phyloP scores from a whole-genome alignment of 2,329 filamentous ascomycete genomes.

The Aurifilum marmelostoma region DNA sequence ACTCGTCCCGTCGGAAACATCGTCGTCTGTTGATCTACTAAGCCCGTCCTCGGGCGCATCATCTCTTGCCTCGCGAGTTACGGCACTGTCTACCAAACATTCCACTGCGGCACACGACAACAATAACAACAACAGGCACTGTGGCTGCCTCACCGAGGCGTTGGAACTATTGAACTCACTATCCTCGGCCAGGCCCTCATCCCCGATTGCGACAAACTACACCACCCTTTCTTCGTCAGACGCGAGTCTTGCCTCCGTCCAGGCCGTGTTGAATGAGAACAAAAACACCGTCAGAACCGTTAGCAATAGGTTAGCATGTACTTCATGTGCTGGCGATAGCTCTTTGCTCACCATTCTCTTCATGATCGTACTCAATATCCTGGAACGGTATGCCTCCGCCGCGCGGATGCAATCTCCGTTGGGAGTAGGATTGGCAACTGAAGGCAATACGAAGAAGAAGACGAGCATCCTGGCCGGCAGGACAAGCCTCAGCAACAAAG shows the following conservation, averaged over 20 bases:
- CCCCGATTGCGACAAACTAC: neutral
- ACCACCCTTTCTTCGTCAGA: neutral
- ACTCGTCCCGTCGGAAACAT: neutral
- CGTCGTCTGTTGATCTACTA: neutral
- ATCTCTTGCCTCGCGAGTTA: neutral
- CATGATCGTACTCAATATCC: constrained; percentile 39
- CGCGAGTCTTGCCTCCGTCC: neutral
- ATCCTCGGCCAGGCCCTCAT: neutral
- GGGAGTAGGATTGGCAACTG: neutral
- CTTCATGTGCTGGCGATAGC: constrained; percentile 34
- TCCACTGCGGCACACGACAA: neutral
- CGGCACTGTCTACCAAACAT: neutral
- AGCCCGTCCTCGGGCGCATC: constrained; percentile 3
- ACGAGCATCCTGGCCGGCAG: too few species aligned
- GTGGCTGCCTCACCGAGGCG: constrained; percentile 1
- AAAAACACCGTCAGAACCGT: neutral
- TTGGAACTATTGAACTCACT: neutral
- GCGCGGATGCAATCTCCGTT: neutral
- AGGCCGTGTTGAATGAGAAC: constrained; percentile 7
- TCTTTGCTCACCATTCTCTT: constrained; percentile 38
- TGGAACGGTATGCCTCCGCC: constrained; percentile 36
- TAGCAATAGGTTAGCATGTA: constrained; percentile 37
- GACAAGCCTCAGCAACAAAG: neutral
- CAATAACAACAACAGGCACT: neutral
- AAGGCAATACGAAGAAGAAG: neutral